These are phyloP conservation scores for Brassica carinata DNA, from an alignment of 345 rosid genomes.

Conservation along the genomic window DNA sequence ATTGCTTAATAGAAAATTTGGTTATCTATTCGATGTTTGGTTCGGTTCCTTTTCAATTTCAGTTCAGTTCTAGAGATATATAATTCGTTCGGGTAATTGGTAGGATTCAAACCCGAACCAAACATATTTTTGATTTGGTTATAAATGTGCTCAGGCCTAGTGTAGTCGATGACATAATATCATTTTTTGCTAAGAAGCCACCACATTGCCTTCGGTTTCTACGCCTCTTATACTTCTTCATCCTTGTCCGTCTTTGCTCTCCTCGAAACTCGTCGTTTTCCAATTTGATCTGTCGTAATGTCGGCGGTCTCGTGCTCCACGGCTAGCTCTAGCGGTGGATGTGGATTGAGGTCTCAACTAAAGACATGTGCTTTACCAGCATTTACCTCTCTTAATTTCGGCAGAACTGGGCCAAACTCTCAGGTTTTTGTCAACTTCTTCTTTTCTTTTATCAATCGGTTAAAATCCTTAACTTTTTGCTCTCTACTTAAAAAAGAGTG, in stretches of 20 bases:
- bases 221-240: conserved; percentile 12
- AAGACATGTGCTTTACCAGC: background rate
- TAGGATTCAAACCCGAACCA: too few relatives aligned
- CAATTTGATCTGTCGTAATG: conserved; percentile 13
- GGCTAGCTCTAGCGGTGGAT: conserved; percentile 30
- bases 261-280: background rate
- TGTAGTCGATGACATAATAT: too few relatives aligned
- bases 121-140: too few relatives aligned
- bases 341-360: background rate
- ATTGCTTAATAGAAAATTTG: too few relatives aligned
- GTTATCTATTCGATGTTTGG: too few relatives aligned
- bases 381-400: background rate
- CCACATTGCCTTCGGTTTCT: conserved; percentile 8
- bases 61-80: too few relatives aligned
- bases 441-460: background rate
- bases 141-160: too few relatives aligned
- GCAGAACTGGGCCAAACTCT: conserved; percentile 1
- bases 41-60: too few relatives aligned
- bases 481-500: conserved; percentile 41
- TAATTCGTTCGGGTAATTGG: too few relatives aligned
- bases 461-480: background rate
- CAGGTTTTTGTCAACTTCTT: conserved; percentile 21
- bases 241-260: conserved; percentile 8
- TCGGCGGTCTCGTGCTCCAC: conserved; percentile 36
- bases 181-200: background rate